Evolutionary conservation across 345 rosid species (phyloP).

Genomic region (Rhizophora mangle): DNA sequence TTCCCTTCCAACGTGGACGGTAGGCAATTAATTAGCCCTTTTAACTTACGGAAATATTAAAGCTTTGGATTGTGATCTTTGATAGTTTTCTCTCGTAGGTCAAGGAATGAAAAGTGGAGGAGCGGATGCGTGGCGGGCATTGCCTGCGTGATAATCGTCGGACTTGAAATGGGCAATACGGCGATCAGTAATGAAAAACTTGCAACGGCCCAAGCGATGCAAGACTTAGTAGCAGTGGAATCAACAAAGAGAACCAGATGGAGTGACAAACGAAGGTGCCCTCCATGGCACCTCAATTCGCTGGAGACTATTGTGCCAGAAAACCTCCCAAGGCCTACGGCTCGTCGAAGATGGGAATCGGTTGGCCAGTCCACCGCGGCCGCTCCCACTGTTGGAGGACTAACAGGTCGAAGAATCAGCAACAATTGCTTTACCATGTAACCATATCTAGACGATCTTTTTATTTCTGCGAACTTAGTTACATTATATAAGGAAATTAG

Average conservation of each 20-base stretch:
- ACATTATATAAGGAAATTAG: too few species aligned
- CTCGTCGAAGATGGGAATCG: constrained; percentile 24
- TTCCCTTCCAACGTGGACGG: background rate
- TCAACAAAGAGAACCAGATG: constrained; percentile 15
- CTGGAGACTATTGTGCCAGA: constrained; percentile 40
- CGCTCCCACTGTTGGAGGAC: constrained; percentile 1
- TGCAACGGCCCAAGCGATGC: constrained; percentile 1
- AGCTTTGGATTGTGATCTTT: background rate
- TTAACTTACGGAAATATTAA: background rate
- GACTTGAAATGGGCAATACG: constrained; percentile 12
- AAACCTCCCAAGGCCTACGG: constrained; percentile 38
- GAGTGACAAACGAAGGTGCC: constrained; percentile 39
- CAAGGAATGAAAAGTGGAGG: constrained; percentile 27
- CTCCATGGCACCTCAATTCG: constrained; percentile 35
- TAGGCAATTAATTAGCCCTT: background rate
- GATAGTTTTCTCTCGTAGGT: constrained; percentile 8
- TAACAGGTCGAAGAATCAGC: background rate
- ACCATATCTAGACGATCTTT: background rate
- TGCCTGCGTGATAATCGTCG: constrained; percentile 36
- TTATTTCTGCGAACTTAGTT: too few species aligned
- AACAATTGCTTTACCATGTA: constrained; percentile 26
- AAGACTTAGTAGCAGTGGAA: background rate
- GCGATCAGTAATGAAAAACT: background rate
- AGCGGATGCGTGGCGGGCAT: constrained; percentile 20
- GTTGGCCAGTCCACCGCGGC: constrained; percentile 7